Evolutionary conservation across 75 land plant genomes (phyloP).

Genomic region (Cryptomeria japonica): DNA sequence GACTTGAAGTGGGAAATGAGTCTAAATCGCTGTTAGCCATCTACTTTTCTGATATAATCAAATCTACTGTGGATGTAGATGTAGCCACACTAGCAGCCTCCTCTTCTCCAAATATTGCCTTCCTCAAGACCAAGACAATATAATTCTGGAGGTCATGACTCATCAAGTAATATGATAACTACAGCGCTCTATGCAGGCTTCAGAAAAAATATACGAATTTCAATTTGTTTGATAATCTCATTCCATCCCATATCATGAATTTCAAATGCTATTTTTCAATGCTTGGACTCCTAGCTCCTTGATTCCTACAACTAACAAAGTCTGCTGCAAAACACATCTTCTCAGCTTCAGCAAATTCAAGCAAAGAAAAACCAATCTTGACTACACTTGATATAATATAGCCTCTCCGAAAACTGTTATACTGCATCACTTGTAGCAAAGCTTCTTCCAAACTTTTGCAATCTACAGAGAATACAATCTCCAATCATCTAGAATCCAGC

Average conservation of each 20-base stretch:
- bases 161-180: slow-evolving; percentile 69
- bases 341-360: too few species aligned
- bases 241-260: slow-evolving; percentile 88
- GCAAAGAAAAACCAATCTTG: too few species aligned
- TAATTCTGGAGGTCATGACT: slow-evolving; percentile 86
- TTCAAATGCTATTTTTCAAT: slow-evolving; percentile 63
- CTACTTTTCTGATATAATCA: slow-evolving; percentile 57
- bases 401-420: neutral
- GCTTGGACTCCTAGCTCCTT: slow-evolving; percentile 61
- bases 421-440: too few species aligned
- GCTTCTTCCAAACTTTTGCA: too few species aligned
- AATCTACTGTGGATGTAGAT: slow-evolving; percentile 57
- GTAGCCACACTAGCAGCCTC: slow-evolving; percentile 64
- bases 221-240: slow-evolving; percentile 92
- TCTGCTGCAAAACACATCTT: too few species aligned
- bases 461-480: too few species aligned
- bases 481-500: too few species aligned
- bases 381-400: too few species aligned
- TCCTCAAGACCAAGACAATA: slow-evolving; percentile 70
- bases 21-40: slow-evolving; percentile 33
- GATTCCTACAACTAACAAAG: slow-evolving; percentile 19
- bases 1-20: slow-evolving; percentile 70
- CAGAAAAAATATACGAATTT: slow-evolving; percentile 67
- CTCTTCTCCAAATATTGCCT: slow-evolving; percentile 84
- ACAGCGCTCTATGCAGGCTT: slow-evolving; percentile 62